Base-by-base conservation (phyloP, 495 filamentous ascomycete genomes). In the Lasiosphaeris hirsuta region DNA sequence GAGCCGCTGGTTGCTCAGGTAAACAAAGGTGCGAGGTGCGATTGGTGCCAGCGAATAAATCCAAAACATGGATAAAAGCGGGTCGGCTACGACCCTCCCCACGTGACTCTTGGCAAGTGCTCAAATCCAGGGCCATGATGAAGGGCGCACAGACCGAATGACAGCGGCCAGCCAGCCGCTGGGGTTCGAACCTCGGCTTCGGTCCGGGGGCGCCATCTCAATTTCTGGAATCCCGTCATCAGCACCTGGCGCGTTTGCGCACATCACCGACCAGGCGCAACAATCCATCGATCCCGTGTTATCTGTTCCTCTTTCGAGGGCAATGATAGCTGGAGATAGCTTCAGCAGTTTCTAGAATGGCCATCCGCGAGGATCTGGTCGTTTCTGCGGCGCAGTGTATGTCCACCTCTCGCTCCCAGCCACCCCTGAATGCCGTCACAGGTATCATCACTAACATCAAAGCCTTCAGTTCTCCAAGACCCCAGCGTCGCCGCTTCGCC, bases 401-500 rank as follows among this genome's bases (percentile, higher is more conserved):
- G 87, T 80, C 74, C 68, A 60, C 80, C 72, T 79, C 73, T 68
- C 45, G 56, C 41, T 17, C 33, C 46, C 40, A 45, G 49, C 54
- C 63, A 45, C 65, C 51, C 39, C 46, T 54, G 23, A 30, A 30
- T 30, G 54, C 34, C 48, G 54, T 47, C 64, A 41, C 63, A 58
- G 61, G 30, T 15, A n/a, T 8, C 34, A 17, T 54, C 13, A 57
- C 57, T 59, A 46, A 63, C 47, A n/a, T 33, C 38, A 65, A 41
- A 57, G n/a, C 35, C 14, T 57, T 47, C 61, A 97, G 93, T 98
- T 69, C 86, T 98, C 49, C 89, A 90, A 76, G 93, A 99, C 68
- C 92, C 94, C 9, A 90, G 86, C 38, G 92, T 97, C 51, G 83
- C 90, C n/a, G 82, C 84, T 2, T 90, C 93, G 1, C 87, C 95